Percentiles rank a stretch among this genome's conserved stretches.
These are phyloP conservation scores for Pseudotsuga menziesii DNA, from an alignment of 75 land plant genomes.

Conservation along the genomic window DNA sequence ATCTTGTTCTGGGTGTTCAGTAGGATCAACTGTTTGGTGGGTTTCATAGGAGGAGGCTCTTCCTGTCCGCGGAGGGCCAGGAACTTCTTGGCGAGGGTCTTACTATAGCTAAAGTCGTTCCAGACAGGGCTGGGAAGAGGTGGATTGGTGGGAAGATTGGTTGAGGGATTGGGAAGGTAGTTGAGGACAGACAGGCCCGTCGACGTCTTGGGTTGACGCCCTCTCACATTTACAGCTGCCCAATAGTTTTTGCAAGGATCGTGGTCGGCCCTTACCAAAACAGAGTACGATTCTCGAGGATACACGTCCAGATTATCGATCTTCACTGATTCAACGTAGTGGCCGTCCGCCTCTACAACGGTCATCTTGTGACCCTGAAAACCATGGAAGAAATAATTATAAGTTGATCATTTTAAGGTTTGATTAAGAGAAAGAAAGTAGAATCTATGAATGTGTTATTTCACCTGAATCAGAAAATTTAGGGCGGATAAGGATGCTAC, in stretches of 20 bases:
- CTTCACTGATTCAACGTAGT: constrained; percentile 21
- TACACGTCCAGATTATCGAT: constrained; percentile 10
- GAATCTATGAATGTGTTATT: neutral
- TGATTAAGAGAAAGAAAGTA: neutral
- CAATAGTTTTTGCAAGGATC: constrained; percentile 27
- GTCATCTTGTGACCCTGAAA: constrained; percentile 28
- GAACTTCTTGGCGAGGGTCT: constrained; percentile 11
- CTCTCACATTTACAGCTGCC: constrained; percentile 29
- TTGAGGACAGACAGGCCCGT: constrained; percentile 34
- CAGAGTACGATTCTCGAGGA: constrained; percentile 28
- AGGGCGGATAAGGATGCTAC: constrained; percentile 29
- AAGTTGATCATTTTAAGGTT: no score
- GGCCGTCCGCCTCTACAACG: constrained; percentile 29
- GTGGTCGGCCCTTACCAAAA: constrained; percentile 26
- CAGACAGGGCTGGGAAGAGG: constrained; percentile 55
- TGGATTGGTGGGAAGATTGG: constrained; percentile 30
- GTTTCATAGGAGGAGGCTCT: constrained; percentile 24
- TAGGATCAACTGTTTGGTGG: constrained; percentile 39
- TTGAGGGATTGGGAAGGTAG: constrained; percentile 19
- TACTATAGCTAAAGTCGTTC: constrained; percentile 65
- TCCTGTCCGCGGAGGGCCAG: constrained; percentile 7
- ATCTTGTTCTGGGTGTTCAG: constrained; percentile 81
- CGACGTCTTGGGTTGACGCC: constrained; percentile 22
- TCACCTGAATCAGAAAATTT: constrained; percentile 37
- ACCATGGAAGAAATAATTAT: no score